phyloP scores from a whole-genome alignment of 768 basidiomycete genomes.

The Podaxis sp. region DNA sequence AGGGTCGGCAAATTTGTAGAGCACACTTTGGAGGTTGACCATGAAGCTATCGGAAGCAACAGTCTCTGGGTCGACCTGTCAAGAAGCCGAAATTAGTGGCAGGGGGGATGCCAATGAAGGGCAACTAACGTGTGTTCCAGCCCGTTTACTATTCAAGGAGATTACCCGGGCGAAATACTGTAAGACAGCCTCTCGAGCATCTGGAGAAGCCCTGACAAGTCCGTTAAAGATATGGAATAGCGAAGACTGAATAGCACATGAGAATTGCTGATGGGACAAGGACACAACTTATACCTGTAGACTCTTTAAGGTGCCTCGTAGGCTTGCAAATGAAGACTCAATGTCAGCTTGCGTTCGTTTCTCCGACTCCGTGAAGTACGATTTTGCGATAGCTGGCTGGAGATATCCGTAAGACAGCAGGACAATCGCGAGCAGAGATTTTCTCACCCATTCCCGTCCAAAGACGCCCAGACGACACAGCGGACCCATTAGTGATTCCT shows the following conservation, averaged over 20 bases:
- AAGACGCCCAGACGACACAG: conserved; percentile 83
- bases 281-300: conserved; percentile 63
- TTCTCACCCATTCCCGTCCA: conserved; percentile 80
- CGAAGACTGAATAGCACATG: conserved; percentile 35
- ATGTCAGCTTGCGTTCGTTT: conserved; percentile 71
- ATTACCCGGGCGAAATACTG: conserved; percentile 77
- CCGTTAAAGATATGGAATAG: conserved; percentile 88
- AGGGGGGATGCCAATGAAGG: background rate
- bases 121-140: conserved; percentile 78
- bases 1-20: conserved; percentile 87
- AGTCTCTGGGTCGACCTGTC: conserved; percentile 76
- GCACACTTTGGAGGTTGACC: conserved; percentile 81
- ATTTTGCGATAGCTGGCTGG: conserved; percentile 72
- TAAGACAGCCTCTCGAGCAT: conserved; percentile 78
- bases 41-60: conserved; percentile 93
- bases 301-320: conserved; percentile 82
- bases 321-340: conserved; percentile 78
- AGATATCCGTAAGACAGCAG: conserved; percentile 14
- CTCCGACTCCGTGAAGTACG: conserved; percentile 87
- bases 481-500: conserved; percentile 74
- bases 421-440: background rate
- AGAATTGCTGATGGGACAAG: background rate
- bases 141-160: conserved; percentile 76
- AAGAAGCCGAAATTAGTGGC: background rate
- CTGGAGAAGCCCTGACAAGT: conserved; percentile 80